These are phyloP conservation scores for Dissophora ornata DNA, from an alignment of 192 early-diverging fungal genomes.

Conservation along the genomic window DNA sequence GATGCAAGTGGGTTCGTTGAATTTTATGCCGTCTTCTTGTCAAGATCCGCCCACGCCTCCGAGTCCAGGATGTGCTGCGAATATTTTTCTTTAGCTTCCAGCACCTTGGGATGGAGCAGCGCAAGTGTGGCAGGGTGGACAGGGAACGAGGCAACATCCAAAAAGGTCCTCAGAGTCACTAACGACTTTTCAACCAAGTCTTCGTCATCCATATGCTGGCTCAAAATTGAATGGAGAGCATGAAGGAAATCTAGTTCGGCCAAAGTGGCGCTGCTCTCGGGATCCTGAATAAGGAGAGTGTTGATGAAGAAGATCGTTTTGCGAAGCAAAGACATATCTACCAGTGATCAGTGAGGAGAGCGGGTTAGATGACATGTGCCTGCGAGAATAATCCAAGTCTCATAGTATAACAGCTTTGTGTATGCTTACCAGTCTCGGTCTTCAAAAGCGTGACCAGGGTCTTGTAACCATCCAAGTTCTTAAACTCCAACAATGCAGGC, in stretches of 20 bases:
- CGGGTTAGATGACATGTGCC: too few species aligned
- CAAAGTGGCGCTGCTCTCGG: slow-evolving; percentile 54
- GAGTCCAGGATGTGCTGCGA: slow-evolving; percentile 23
- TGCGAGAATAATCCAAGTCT: too few species aligned
- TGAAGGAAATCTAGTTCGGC: slow-evolving; percentile 59
- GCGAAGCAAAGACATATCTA: slow-evolving; percentile 57
- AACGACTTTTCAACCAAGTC: slow-evolving; percentile 63
- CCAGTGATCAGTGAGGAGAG: too few species aligned
- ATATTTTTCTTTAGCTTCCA: slow-evolving; percentile 45
- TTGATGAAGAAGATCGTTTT: slow-evolving; percentile 75
- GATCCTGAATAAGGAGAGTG: slow-evolving; percentile 70
- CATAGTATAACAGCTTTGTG: too few species aligned
- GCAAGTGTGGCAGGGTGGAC: slow-evolving; percentile 19
- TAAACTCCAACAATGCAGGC: slow-evolving; percentile 68
- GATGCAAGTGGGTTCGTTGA: too few species aligned
- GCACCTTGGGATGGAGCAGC: slow-evolving; percentile 21
- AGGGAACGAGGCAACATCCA: slow-evolving; percentile 14
- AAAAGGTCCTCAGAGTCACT: slow-evolving; percentile 35
- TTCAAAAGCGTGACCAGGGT: slow-evolving; percentile 60
- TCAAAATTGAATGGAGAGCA: slow-evolving; percentile 57
- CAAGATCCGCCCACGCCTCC: slow-evolving; percentile 32
- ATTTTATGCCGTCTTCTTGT: slow-evolving; percentile 30
- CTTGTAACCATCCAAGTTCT: slow-evolving; percentile 57
- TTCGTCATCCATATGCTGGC: slow-evolving; percentile 56
- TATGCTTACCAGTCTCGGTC: slow-evolving; percentile 53